Evolutionary conservation across 2,329 filamentous ascomycete species (phyloP).

Genomic region (Teratosphaeria destructans): DNA sequence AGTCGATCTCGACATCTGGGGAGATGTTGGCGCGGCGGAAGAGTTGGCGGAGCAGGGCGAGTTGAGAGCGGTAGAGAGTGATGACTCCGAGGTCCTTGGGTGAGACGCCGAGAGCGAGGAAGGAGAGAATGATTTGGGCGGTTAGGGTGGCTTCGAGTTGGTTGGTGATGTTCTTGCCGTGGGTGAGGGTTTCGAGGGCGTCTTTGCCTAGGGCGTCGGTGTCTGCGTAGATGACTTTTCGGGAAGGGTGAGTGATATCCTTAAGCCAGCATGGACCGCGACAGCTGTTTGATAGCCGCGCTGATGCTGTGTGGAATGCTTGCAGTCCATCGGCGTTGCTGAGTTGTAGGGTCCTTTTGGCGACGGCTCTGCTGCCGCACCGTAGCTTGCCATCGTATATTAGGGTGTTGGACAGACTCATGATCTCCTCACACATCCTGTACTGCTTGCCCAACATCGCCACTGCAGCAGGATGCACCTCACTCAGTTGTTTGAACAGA

Average conservation of each 20-base stretch:
- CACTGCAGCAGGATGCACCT: conserved; percentile 75
- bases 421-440: conserved; percentile 95
- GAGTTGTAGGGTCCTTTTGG: conserved; percentile 50
- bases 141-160: conserved; percentile 68
- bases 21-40: conserved; percentile 36
- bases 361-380: conserved; percentile 72
- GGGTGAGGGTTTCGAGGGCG: conserved; percentile 56
- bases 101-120: conserved; percentile 66
- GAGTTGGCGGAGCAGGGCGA: conserved; percentile 67
- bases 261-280: conserved; percentile 59
- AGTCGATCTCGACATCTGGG: conserved; percentile 78
- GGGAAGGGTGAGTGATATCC: conserved; percentile 56
- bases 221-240: conserved; percentile 78
- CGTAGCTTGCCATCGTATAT: conserved; percentile 88
- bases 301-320: conserved; percentile 20
- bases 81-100: conserved; percentile 80
- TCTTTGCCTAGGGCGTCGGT: conserved; percentile 62
- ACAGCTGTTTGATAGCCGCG: neutral
- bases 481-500: conserved; percentile 86
- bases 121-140: conserved; percentile 66
- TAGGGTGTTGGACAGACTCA: conserved; percentile 82
- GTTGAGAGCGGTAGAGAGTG: conserved; percentile 90
- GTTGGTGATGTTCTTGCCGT: conserved; percentile 82
- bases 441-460: conserved; percentile 93
- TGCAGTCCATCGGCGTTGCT: conserved; percentile 15